Base-by-base conservation (phyloP, 2,329 filamentous ascomycete species). In the Simplicillium sp. region DNA sequence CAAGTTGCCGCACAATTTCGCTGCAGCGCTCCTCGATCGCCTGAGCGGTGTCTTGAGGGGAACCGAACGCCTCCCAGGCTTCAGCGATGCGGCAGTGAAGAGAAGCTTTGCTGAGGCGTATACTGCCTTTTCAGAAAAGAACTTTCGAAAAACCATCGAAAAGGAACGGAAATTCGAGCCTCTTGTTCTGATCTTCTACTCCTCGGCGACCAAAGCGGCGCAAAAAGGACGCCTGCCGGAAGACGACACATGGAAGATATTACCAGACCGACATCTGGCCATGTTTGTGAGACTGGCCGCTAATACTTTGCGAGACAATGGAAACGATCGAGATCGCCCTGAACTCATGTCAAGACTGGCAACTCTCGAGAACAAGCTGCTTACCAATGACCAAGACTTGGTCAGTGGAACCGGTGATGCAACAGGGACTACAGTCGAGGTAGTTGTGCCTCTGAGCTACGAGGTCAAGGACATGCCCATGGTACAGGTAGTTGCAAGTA, bases 401-500 rank as follows among this genome's bases (percentile, higher is more conserved):
- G 59, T 60, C 18, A 55, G 54, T 14, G 52, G 49, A 20, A 57
- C 57, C 29, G 48, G 56, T 20, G 59, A 60, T 40, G 54, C 55
- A 11, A 53, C 54, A 16, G 62, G 61, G 25, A 61, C 55, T 15
- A 84, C 82, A 8, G 73, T 92, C 47, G 90, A 96, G 59, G 84
- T 90, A 16, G 73, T 85, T 42, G 77, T 88, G 3, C 88, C 90
- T 11, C 68, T 94, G 43, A 92, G 80, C 55, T 87, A 95, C 60
- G 87, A 96, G 60, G 83, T 97, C 56, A 95, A 92, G 62, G 92
- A 98, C 57, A 98, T 98, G 92, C 82, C 82, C 31, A 75, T 96
- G 64, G 92, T 95, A 20, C 83, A 92, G 58, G 77, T 83, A 29
- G 89, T 98, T 18, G 85, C 84, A 38, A 82, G 75, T 52, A 85